Percentiles rank a stretch among this genome's conserved stretches.
Conservation (phyloP, 495 filamentous ascomycete genomes). For the Tuber aestivum region DNA sequence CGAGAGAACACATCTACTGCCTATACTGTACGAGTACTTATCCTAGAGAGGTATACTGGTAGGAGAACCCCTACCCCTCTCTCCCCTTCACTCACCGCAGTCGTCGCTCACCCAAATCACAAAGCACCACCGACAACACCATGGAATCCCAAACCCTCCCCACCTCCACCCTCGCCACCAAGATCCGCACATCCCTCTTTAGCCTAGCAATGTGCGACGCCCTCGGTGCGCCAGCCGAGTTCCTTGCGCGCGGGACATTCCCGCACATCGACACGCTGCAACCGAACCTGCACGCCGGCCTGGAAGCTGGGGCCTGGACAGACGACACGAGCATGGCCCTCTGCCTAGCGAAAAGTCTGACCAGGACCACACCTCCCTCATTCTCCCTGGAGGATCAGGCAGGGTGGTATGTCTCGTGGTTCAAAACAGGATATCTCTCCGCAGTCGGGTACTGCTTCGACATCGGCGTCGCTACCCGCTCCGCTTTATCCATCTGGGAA, state of each 20-base stretch:
- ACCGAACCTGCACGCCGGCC: slow-evolving; percentile 35
- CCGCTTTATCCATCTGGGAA: slow-evolving; percentile 45
- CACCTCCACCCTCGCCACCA: slow-evolving; percentile 6
- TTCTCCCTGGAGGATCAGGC: slow-evolving; percentile 40
- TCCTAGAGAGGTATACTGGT: background rate
- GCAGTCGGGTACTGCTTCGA: slow-evolving; percentile 46
- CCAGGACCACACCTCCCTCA: slow-evolving; percentile 29
- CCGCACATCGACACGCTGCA: slow-evolving; percentile 42
- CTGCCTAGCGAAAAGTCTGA: slow-evolving; percentile 47
- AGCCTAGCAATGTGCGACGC: slow-evolving; percentile 49
- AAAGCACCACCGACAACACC: slow-evolving; percentile 7
- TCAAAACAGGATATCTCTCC: slow-evolving; percentile 44
- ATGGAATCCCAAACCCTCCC: slow-evolving; percentile 22
- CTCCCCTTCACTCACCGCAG: background rate
- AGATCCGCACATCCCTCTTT: slow-evolving; percentile 46
- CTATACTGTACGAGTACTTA: background rate
- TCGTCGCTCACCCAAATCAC: background rate
- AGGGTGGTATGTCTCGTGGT: slow-evolving; percentile 46
- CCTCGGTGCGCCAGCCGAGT: slow-evolving; percentile 50
- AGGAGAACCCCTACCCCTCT: background rate
- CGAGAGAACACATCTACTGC: background rate
- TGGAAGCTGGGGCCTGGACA: slow-evolving; percentile 42
- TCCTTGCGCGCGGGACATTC: slow-evolving; percentile 45
- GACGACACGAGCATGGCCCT: slow-evolving; percentile 51
- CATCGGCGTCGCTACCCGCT: slow-evolving; percentile 45